These are phyloP conservation scores for Salix suchowensis DNA, from an alignment of 345 rosid species.

Conservation along the genomic window DNA sequence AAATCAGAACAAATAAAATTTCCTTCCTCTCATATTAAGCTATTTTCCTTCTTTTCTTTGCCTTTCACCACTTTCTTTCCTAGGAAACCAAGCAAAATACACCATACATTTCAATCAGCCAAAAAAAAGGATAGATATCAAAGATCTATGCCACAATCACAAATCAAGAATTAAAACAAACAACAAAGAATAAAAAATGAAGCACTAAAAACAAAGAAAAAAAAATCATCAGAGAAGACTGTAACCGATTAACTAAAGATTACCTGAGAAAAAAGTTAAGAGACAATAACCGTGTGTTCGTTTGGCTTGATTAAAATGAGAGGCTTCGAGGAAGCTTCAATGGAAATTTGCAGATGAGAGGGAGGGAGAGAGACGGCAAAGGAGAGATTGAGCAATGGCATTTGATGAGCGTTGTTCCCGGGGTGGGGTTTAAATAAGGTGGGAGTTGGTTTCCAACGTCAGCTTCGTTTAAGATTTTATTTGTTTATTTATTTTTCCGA, in stretches of 20 bases:
- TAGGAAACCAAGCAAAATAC: not conserved
- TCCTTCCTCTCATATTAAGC: not conserved
- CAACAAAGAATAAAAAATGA: not conserved
- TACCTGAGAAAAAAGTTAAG: not conserved
- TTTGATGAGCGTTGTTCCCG: not conserved
- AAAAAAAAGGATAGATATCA: not conserved
- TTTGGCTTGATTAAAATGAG: not conserved
- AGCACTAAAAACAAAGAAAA: not conserved
- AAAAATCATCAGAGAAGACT: not conserved
- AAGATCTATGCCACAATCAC: not conserved
- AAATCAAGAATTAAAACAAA: not conserved
- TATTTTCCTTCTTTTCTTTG: not conserved
- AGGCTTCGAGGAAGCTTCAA: not conserved
- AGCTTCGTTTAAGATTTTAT: not conserved
- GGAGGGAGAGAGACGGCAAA: not conserved
- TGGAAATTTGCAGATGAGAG: not conserved
- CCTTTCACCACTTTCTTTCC: not conserved
- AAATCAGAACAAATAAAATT: not conserved
- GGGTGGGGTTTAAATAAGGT: not conserved
- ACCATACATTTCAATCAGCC: not conserved
- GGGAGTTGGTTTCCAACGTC: not conserved
- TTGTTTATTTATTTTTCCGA: not conserved
- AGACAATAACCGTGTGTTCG: not conserved
- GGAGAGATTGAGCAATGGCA: not conserved
- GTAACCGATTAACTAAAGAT: not conserved